phyloP scores from a whole-genome alignment of 345 rosid species.

The Punica granatum region DNA sequence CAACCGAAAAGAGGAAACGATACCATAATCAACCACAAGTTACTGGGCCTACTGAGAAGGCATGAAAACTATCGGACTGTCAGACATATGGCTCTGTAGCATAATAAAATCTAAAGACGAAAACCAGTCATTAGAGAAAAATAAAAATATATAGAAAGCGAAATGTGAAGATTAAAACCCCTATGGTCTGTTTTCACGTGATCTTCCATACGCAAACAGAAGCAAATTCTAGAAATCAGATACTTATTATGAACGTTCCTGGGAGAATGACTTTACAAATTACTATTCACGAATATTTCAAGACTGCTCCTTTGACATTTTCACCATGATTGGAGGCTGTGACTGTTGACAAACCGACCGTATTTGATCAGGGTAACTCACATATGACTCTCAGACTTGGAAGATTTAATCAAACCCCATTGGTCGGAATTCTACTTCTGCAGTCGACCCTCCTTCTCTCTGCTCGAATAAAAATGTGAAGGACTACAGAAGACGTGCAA shows the following conservation, averaged over 20 bases:
- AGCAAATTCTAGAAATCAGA: too few species aligned
- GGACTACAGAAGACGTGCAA: background rate
- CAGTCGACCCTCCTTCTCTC: background rate
- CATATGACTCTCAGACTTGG: too few species aligned
- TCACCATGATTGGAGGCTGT: background rate
- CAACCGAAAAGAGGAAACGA: background rate
- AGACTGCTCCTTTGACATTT: background rate
- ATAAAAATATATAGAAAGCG: too few species aligned
- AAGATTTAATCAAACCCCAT: too few species aligned
- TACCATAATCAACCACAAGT: background rate
- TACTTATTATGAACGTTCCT: background rate
- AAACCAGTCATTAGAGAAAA: background rate
- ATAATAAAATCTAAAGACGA: background rate
- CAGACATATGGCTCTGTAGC: background rate
- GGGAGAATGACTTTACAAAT: background rate
- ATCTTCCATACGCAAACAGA: too few species aligned
- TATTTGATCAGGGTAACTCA: background rate
- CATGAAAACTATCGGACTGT: background rate
- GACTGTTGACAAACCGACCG: too few species aligned
- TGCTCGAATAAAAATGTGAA: background rate
- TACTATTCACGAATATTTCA: background rate
- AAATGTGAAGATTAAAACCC: too few species aligned
- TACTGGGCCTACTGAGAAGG: background rate
- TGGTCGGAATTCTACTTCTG: too few species aligned
- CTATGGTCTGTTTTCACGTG: too few species aligned